Evolutionary conservation across 2,329 filamentous ascomycete species (phyloP), one percentile per base, ranked within the genome.

Genomic region (Pyricularia grisea): DNA sequence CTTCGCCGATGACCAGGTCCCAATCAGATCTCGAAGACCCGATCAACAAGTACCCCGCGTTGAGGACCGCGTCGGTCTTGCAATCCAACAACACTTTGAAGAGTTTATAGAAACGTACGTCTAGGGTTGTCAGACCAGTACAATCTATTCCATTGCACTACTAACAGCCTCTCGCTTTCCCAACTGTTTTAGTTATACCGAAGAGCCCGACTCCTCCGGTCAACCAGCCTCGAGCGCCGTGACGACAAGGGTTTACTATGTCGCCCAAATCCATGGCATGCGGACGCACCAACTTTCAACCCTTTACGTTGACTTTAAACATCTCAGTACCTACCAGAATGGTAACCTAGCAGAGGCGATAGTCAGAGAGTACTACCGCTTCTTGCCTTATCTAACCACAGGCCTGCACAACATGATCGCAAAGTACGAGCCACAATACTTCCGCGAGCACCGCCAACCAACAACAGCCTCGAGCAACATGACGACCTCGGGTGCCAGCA

Each of bases 381-480:
- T 97, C 77, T 85, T 96, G 28, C 95, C 95, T 2, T 99, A 95
- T 78, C 87, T 99, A 75, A 93, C 92, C 27, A 88, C 91, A 72
- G 94, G 91, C 30, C 83, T 99, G 63, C 93, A 99, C 81, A 96
- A 93, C 75, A 88, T 97, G 79, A 96, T 99, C 74, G 90, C 92
- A 73, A 97, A 97, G 81, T 91, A 97, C 80, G 94, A 97, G 78
- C 92, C 95, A 5, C 87, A 91, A 76, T 99, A 98, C 81, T 98
- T 97, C 81, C 88, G 92, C 74, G 91, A 96, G 76, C 94, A 98
- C 82, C 88, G 93, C 68, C 93, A 97, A 78, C 90, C 93, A 6
- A 68, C 67, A 12, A 91, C 90, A 2, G 88, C 90, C 65, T 91
- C 90, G 20, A 91, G 90, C 71, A 89, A 88, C 68, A 84, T 89